These are phyloP conservation scores for Clavispora carvajalis DNA, from an alignment of 805 yeast genomes.

Conservation along the genomic window DNA sequence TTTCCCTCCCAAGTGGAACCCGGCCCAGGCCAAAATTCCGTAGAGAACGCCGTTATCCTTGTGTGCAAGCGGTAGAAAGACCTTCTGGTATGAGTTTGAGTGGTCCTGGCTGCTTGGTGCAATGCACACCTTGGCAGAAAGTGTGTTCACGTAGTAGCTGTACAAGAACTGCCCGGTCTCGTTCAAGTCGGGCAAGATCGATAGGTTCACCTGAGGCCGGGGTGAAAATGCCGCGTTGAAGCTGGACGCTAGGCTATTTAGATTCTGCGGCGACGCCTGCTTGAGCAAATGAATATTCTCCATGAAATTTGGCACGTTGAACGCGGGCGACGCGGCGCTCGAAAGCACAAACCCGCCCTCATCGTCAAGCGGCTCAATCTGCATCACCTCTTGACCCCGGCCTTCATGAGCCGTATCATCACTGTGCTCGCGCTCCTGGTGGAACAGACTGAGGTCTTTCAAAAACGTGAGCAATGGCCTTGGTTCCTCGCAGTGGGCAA, in stretches of 20 bases:
- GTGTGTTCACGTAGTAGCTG: constrained; percentile 44
- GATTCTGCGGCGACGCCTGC: constrained; percentile 5
- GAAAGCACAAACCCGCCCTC: not conserved
- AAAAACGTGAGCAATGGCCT: not conserved
- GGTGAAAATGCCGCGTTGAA: constrained; percentile 22
- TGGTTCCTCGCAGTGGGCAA: not conserved
- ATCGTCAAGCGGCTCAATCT: not conserved
- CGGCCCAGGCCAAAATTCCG: constrained; percentile 52
- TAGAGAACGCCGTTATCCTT: constrained; percentile 46
- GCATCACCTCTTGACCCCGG: not conserved
- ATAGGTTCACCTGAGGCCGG: constrained; percentile 20
- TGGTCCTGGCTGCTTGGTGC: constrained; percentile 41
- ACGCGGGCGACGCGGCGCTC: constrained; percentile 1
- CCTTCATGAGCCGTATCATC: not conserved
- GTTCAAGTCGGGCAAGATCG: constrained; percentile 14
- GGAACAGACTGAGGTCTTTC: not conserved
- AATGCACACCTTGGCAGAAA: constrained; percentile 40
- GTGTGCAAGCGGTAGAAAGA: constrained; percentile 53
- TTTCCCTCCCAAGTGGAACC: constrained; percentile 43
- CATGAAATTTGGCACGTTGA: constrained; percentile 11
- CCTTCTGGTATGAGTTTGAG: constrained; percentile 46
- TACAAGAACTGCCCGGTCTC: constrained; percentile 28
- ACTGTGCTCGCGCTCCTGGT: not conserved
- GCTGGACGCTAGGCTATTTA: constrained; percentile 10
- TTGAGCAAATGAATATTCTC: constrained; percentile 10